Base-by-base conservation (phyloP, 1,284 basidiomycete species). In the Ceratobasidium sp. region DNA sequence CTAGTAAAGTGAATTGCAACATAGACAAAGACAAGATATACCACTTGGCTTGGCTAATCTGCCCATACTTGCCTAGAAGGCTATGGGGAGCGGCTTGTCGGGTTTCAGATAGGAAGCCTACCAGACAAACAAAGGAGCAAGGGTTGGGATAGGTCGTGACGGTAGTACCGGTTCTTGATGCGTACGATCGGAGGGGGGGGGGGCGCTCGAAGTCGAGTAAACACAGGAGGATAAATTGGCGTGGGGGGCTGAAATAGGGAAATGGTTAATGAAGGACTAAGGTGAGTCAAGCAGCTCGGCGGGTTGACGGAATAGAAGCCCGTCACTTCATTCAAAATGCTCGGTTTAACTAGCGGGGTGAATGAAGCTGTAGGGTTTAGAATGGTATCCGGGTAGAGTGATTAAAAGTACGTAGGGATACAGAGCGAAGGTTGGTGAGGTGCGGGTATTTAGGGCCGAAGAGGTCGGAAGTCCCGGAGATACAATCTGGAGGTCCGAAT, bases 381-480 rank as follows among this genome's bases (percentile, higher is more conserved):
- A 46, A 67, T 67, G 21, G 64, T 49, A 14, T 28, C 2, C n/a
- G n/a, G 1, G 30, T 26, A 16, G 62, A 64, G 32, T 32, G 23
- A 26, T 16, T 47, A 70, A n/a, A 46, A 54, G 8, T 41, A 41
- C 80, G 75, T 76, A 79, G 78, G 43, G 89, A 79, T 73, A 86
- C 82, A 44, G 81, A 78, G 6, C 85, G 84, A 32, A 94, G 84
- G 2, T 89, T 86, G 16, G 85, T 82, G 74, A 90, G 87, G 78
- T 95, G 89, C n/a, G 92, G 89, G 63, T 87, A 89, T 80, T 95
- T 93, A 69, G 96, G 85, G 77, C 94, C 93, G 88, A 93, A 92
- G 55, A 97, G 95, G 82, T 96, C 94, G 79, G 92, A 78, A 96
- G 95, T 80, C 96, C 96, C 75, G 90, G 91, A 80, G 97, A 97